Conservation (phyloP, 1,139 yeast genomes). For the Geotrichum aggregatum region DNA sequence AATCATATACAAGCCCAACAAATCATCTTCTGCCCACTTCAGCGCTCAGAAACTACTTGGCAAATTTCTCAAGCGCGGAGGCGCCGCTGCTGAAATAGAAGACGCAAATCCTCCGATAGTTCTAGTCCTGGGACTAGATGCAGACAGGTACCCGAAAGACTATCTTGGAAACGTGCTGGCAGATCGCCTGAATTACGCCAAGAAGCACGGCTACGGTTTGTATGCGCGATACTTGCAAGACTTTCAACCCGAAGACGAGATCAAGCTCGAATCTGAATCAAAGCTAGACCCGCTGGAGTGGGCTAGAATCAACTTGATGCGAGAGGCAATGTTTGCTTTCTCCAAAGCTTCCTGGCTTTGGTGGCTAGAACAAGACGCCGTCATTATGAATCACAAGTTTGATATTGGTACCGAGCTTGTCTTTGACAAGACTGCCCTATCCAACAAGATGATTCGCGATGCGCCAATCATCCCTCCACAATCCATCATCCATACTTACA, state of each 20-base stretch:
- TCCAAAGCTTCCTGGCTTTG: constrained; percentile 83
- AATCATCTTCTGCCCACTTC: constrained; percentile 10
- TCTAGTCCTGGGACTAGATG: constrained; percentile 33
- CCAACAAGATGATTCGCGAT: constrained; percentile 59
- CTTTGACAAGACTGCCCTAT: constrained; percentile 54
- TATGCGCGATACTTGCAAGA: constrained; percentile 83
- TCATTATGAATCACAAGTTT: constrained; percentile 63
- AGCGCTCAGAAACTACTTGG: constrained; percentile 11
- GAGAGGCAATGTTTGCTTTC: constrained; percentile 88
- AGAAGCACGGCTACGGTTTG: constrained; percentile 66
- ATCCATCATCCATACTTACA: constrained; percentile 70
- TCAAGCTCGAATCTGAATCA: constrained; percentile 26
- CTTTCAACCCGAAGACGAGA: constrained; percentile 50
- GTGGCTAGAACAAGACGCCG: constrained; percentile 76
- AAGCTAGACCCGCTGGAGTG: constrained; percentile 41
- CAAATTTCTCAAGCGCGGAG: constrained; percentile 1
- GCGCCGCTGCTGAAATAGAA: constrained; percentile 12
- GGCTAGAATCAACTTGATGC: constrained; percentile 56
- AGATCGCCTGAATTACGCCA: constrained; percentile 79
- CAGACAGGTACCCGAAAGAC: constrained; percentile 29
- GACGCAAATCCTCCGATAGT: constrained; percentile 24
- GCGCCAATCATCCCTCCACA: constrained; percentile 49
- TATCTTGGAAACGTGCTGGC: constrained; percentile 56
- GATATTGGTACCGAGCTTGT: constrained; percentile 46
- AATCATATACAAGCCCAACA: constrained; percentile 23